Base-by-base conservation (phyloP, 148 eudicot species). In the Euryodendron excelsum region DNA sequence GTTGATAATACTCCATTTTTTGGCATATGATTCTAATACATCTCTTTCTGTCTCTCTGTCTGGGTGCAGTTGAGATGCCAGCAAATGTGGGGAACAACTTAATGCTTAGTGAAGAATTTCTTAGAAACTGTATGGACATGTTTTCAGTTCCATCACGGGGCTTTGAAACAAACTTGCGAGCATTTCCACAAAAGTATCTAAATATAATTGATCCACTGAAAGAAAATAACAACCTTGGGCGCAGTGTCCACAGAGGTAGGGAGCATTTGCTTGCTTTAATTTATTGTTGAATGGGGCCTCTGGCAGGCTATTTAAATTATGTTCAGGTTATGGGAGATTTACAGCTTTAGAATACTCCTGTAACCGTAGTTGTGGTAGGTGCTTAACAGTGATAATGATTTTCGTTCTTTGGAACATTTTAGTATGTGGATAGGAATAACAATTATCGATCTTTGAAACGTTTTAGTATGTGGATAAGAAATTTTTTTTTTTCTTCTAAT, bases 171-270 rank as follows among this genome's bases (percentile, higher is more conserved):
- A 72, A 72, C n/a, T 47, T 71, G 25, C 82, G 78, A 70, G 68
- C 82, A 4, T 86, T 90, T 78, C 84, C 73, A 37, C 81, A 59
- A 25, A 90, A 88, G 82, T 76, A 79, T 75, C 83, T 90, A 4
- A 88, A 88, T 72, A 82, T 90, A 73, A 82, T 90, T 73, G 91
- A 90, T 80, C 93, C 93, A 2, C 75, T 90, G 63, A 90, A 84
- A 81, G 88, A 83, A 78, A 81, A 86, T 52, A 90, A 90, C 75
- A 90, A 90, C 79, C 93, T 90, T 55, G 93, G 93, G 33, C 90
- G 93, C 73, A 88, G 93, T 80, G 93, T 88, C 47, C 68, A 82
- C 76, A 82, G 77, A 90, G 91, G 93, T 90, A 68, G 44, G 76
- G 50, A 68, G 20, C 44, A 37, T 41, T 11, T 56, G n/a, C 28